Base-by-base conservation (phyloP, 192 early-diverging fungal species). In the Cladochytrium replicatum region DNA sequence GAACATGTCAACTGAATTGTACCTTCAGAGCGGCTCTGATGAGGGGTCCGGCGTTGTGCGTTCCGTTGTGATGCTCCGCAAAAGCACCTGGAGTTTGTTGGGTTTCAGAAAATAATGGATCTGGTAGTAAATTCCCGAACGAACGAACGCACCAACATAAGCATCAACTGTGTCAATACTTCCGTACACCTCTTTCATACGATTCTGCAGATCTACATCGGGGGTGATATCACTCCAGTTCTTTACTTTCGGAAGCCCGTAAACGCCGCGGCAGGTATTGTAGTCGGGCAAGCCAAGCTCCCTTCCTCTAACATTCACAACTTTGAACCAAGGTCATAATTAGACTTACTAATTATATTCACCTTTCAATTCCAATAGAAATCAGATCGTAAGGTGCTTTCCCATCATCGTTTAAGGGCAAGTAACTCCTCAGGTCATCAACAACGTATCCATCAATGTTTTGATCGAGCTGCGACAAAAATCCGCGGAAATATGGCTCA, bases 271-370 rank as follows among this genome's bases (percentile, higher is more conserved):
- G 21, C 42, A 23, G 0, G 29, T 54, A 38, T 55, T 57, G 49
- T 71, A 71, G 24, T 54, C 50, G 4, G 60, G 48, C 2, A 71
- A 6, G 15, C 60, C 60, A 17, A 69, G 23, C 8, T 71, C 68
- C 21, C 68, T 40, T 22, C 32, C 42, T 6, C 69, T 67, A 32
- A 13, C 11, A 44, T 27, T n/a, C n/a, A n/a, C n/a, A n/a, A n/a
- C n/a, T n/a, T n/a, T n/a, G n/a, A n/a, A n/a, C n/a, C n/a, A n/a
- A n/a, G n/a, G 6, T 13, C 31, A 57, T 9, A 27, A 60, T 63
- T 23, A 13, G 19, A 45, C 27, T 41, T 41, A 23, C 24, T 9
- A 15, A 31, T 23, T 19, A 29, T 7, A 13, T 41, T 23, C 17
- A 69, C 58, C 68, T 24, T 50, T 60, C 48, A 23, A 64, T 60